Conservation (phyloP, 2,329 filamentous ascomycete genomes). For the Aspergillus brasiliensis region DNA sequence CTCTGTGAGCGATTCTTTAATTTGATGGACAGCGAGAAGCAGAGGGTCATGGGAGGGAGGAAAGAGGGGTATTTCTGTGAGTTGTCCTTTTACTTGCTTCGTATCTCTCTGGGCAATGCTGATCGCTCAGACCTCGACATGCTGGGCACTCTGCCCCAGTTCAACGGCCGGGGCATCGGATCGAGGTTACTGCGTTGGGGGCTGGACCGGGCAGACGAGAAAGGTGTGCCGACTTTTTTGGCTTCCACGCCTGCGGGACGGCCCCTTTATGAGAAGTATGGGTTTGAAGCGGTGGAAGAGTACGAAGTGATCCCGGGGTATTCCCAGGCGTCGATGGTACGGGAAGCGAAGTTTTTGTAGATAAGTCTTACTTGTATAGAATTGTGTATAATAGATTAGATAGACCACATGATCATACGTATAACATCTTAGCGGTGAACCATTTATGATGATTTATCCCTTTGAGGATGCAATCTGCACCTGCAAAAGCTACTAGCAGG, state of each 20-base stretch:
- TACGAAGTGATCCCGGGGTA: slow-evolving; percentile 16
- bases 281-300: background rate
- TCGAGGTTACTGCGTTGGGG: slow-evolving; percentile 13
- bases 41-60: slow-evolving; percentile 1
- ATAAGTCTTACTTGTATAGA: background rate
- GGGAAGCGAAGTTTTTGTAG: background rate
- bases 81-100: background rate
- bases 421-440: too few species aligned
- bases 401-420: too few species aligned
- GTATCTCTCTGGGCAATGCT: background rate
- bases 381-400: background rate
- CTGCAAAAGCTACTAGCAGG: background rate
- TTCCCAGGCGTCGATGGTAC: slow-evolving; percentile 13
- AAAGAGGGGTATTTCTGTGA: slow-evolving; percentile 11
- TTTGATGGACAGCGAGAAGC: background rate
- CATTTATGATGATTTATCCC: too few species aligned
- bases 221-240: slow-evolving; percentile 8
- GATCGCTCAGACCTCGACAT: slow-evolving; percentile 10
- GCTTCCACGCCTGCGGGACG: slow-evolving; percentile 10
- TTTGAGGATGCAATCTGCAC: background rate
- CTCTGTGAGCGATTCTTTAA: slow-evolving; percentile 13
- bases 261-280: slow-evolving; percentile 15
- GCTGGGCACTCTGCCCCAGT: slow-evolving; percentile 13
- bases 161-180: slow-evolving; percentile 11
- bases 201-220: slow-evolving; percentile 9